Evolutionary conservation across 371 early-diverging fungal genomes (phyloP), one percentile per base, ranked within the genome.

Genomic region (Choanephora cucurbitarum): DNA sequence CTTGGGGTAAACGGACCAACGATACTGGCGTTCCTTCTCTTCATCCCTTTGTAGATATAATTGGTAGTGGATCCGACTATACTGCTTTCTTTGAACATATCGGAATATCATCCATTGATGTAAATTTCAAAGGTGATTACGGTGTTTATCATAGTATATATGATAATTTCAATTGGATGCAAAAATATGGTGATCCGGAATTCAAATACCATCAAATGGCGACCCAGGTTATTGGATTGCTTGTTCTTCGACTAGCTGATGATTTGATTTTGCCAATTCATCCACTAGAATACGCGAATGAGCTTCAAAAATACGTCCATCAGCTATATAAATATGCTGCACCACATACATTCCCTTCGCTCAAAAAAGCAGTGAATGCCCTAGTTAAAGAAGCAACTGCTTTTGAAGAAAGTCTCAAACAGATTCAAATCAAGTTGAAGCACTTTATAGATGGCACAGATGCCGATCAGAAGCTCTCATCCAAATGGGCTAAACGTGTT

Each of bases 111-210:
- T 70, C 81, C 32, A 44, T 85, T 5, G 73, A 79, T 55, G 32
- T 88, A 24, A 59, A 64, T 18, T 87, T 88, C 57, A 31, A 28
- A 1, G 81, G 80, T 6, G 66, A 70, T 32, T 70, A 77, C 44
- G 88, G 88, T 39, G 76, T 84, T 0, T 85, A 84, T 45, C 89
- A 89, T 62, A 85, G 85, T 52, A 81, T 77, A 58, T 88, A 87
- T 66, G 85, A 87, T 60, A 58, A 77, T 2, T 60, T 65, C 58
- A 77, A 83, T 53, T 83, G 87, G 77, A 86, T 89, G 83, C 68
- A 73, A 15, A 75, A 80, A 47, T 86, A 76, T 65, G 80, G 86
- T 15, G 89, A 89, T 54, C 85, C 89, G 4, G 65, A 62, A 0
- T 85, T 81, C 57, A 49, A 70, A 37, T 85, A 85, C 48, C 87